These are phyloP conservation scores for Dioszegia hungarica DNA, from an alignment of 768 basidiomycete genomes.

Conservation along the genomic window DNA sequence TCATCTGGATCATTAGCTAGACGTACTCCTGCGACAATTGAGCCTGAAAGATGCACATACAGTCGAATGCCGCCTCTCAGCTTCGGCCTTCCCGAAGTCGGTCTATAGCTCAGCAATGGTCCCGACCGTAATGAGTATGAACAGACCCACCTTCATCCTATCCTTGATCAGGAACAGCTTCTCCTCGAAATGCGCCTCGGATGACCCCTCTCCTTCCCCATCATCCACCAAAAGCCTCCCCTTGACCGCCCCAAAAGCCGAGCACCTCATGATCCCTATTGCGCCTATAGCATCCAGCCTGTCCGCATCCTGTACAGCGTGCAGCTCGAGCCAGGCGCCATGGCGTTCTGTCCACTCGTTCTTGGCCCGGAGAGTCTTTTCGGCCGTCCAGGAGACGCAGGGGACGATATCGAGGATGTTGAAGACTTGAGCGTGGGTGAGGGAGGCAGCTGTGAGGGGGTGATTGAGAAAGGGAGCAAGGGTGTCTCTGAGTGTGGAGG, in stretches of 20 bases:
- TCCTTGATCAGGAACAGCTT: conserved; percentile 72
- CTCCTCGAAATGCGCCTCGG: conserved; percentile 78
- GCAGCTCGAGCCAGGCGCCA: conserved; percentile 65
- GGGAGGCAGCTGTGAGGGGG: neutral
- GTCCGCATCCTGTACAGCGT: conserved; percentile 77
- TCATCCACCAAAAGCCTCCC: conserved; percentile 52
- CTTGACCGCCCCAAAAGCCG: conserved; percentile 53
- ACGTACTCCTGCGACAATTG: too few relatives aligned
- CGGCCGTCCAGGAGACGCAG: conserved; percentile 79
- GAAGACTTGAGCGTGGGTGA: conserved; percentile 20
- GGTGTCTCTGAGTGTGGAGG: conserved; percentile 15
- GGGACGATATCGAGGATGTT: conserved; percentile 56
- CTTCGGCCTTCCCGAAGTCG: conserved; percentile 62
- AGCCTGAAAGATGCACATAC: conserved; percentile 54
- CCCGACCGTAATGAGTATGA: neutral
- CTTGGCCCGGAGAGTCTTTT: conserved; percentile 58
- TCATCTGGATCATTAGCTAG: too few relatives aligned
- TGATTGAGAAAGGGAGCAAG: conserved; percentile 13
- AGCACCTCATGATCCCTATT: conserved; percentile 69
- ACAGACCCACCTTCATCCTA: conserved; percentile 58
- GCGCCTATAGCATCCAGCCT: conserved; percentile 73
- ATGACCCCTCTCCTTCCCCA: conserved; percentile 55
- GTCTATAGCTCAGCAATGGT: conserved; percentile 51
- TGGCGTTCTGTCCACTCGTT: conserved; percentile 66
- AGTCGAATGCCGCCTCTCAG: conserved; percentile 65